Percentiles rank a stretch among this genome's conserved stretches.
Conservation (phyloP, 2,329 filamentous ascomycete genomes). For the Fusarium tricinctum region DNA sequence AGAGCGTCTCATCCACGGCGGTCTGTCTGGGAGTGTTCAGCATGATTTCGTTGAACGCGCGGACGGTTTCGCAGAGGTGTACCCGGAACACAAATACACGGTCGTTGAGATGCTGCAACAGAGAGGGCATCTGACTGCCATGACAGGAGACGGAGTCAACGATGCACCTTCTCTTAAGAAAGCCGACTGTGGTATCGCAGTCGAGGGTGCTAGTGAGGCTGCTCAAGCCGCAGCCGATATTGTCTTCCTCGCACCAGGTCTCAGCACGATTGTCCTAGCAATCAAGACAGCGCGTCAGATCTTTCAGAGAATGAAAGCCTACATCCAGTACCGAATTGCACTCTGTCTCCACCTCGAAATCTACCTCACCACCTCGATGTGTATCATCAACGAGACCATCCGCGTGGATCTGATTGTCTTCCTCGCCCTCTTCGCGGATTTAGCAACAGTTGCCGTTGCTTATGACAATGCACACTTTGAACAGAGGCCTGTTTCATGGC, state of each 20-base stretch:
- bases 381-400: slow-evolving; percentile 38
- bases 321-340: slow-evolving; percentile 37
- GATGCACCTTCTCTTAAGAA: slow-evolving; percentile 32
- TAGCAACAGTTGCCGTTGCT: slow-evolving; percentile 31
- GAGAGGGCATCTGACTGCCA: slow-evolving; percentile 23
- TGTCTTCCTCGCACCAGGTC: slow-evolving; percentile 4
- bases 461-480: slow-evolving; percentile 40
- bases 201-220: slow-evolving; percentile 29
- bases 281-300: slow-evolving; percentile 25
- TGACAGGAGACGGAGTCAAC: slow-evolving; percentile 33
- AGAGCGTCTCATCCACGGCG: slow-evolving; percentile 17
- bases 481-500: slow-evolving; percentile 25
- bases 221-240: slow-evolving; percentile 36
- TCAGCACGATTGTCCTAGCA: slow-evolving; percentile 8
- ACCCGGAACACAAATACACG: slow-evolving; percentile 26
- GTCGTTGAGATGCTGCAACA: slow-evolving; percentile 37
- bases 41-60: slow-evolving; percentile 37
- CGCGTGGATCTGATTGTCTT: slow-evolving; percentile 25
- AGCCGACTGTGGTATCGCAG: slow-evolving; percentile 23
- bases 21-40: slow-evolving; percentile 26
- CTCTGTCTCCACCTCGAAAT: slow-evolving; percentile 27
- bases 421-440: slow-evolving; percentile 9
- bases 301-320: slow-evolving; percentile 38
- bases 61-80: slow-evolving; percentile 33
- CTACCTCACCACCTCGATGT: slow-evolving; percentile 22